These are phyloP conservation scores for Endothia cerciana DNA, from an alignment of 2,329 filamentous ascomycete species.

Conservation along the genomic window DNA sequence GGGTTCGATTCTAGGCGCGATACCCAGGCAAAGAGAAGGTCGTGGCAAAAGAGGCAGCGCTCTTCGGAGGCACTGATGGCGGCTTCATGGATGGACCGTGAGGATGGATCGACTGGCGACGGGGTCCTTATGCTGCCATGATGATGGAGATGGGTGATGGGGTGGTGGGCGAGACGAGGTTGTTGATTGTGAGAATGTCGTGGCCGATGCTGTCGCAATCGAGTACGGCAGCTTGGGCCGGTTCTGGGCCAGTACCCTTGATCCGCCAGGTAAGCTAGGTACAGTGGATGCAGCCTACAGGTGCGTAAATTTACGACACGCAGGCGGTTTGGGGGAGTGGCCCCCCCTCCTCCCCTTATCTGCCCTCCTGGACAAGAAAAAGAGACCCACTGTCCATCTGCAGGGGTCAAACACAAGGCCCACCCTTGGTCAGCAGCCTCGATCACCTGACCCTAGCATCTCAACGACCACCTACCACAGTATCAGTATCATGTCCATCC, in stretches of 20 bases:
- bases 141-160: background rate
- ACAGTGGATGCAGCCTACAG: background rate
- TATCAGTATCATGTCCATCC: too few species aligned
- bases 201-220: slow-evolving; percentile 7
- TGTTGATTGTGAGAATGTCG: background rate
- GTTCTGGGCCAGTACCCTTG: background rate
- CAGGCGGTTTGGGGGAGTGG: background rate
- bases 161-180: background rate
- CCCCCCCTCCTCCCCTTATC: background rate
- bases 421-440: background rate
- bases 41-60: slow-evolving; percentile 24
- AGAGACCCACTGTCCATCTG: background rate
- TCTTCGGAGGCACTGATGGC: slow-evolving; percentile 21
- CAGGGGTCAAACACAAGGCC: background rate
- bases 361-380: background rate
- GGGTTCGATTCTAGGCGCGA: background rate
- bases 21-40: slow-evolving; percentile 11
- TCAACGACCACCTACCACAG: too few species aligned
- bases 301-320: slow-evolving; percentile 1
- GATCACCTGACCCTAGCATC: background rate
- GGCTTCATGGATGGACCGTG: slow-evolving; percentile 24
- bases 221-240: background rate
- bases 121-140: slow-evolving; percentile 4
- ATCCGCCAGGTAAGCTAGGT: background rate
- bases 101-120: slow-evolving; percentile 5